Conservation (phyloP, 2,329 filamentous ascomycete genomes). For the Passalora sequoiae region DNA sequence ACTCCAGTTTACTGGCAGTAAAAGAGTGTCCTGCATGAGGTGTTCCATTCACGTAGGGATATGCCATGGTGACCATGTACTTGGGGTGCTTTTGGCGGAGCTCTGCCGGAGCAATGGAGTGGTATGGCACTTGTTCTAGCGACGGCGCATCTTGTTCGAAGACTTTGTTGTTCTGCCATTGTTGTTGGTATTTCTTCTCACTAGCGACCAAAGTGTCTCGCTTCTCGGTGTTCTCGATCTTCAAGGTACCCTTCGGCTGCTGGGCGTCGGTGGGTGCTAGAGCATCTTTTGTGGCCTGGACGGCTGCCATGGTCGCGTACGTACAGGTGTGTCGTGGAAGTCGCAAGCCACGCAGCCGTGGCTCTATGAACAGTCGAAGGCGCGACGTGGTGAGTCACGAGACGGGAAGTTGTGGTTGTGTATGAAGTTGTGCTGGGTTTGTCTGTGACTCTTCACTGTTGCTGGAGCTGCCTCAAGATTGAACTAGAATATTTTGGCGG, state of each 20-base stretch:
- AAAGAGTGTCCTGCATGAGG: conserved; percentile 85
- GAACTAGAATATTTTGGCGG: too few relatives aligned
- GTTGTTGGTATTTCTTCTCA: conserved; percentile 87
- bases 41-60: conserved; percentile 80
- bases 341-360: conserved; percentile 33
- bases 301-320: conserved; percentile 43
- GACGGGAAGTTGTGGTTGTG: neutral
- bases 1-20: conserved; percentile 88
- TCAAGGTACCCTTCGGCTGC: conserved; percentile 56
- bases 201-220: conserved; percentile 72
- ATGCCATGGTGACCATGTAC: conserved; percentile 78
- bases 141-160: conserved; percentile 86
- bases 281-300: conserved; percentile 48
- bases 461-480: neutral
- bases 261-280: conserved; percentile 53
- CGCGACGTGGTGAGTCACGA: conserved; percentile 29
- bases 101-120: conserved; percentile 66
- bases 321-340: conserved; percentile 10
- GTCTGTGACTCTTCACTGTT: conserved; percentile 2
- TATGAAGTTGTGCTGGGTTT: neutral
- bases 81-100: conserved; percentile 79
- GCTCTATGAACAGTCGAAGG: conserved; percentile 14
- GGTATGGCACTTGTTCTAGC: conserved; percentile 67
- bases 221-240: conserved; percentile 76
- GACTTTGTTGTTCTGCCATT: conserved; percentile 70